A percentile compares a stretch with the other conserved stretches of the same genome.
phyloP scores from a whole-genome alignment of 805 yeast genomes.

The Metschnikowia kunwiensis region DNA sequence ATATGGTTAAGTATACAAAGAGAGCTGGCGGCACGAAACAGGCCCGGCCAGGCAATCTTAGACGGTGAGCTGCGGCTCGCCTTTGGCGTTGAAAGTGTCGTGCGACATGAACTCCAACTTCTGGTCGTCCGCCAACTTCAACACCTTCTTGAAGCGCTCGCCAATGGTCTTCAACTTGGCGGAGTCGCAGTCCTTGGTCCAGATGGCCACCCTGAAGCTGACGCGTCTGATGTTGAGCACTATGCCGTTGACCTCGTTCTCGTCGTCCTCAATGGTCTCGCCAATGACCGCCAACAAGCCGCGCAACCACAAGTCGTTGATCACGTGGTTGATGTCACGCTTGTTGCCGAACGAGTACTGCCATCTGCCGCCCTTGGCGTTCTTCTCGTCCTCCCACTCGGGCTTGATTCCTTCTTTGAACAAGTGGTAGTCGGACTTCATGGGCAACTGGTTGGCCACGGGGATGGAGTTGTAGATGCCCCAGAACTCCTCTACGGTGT shows the following conservation, averaged over 20 bases:
- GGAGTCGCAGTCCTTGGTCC: constrained; percentile 83
- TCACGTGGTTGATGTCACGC: constrained; percentile 53
- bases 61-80: constrained; percentile 23
- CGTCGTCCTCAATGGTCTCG: constrained; percentile 84
- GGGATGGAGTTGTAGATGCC: constrained; percentile 94
- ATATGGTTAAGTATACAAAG: constrained; percentile 17
- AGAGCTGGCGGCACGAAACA: no score
- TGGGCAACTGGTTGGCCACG: constrained; percentile 83
- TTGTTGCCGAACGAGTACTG: constrained; percentile 63
- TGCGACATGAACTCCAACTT: constrained; percentile 78
- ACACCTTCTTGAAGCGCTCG: constrained; percentile 78
- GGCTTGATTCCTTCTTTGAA: constrained; percentile 94
- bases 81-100: constrained; percentile 47
- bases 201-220: constrained; percentile 82
- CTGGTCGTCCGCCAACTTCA: constrained; percentile 70
- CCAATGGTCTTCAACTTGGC: constrained; percentile 70
- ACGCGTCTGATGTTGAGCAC: constrained; percentile 79
- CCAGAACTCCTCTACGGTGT: constrained; percentile 99
- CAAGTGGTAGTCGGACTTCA: constrained; percentile 90
- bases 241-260: constrained; percentile 88
- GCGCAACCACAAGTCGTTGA: constrained; percentile 91
- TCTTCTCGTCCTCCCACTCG: constrained; percentile 95
- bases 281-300: constrained; percentile 88
- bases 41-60: constrained; percentile 8
- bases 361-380: constrained; percentile 94